Evolutionary conservation across 768 basidiomycete species (phyloP).

Genomic region (Auricularia auricula-judae): DNA sequence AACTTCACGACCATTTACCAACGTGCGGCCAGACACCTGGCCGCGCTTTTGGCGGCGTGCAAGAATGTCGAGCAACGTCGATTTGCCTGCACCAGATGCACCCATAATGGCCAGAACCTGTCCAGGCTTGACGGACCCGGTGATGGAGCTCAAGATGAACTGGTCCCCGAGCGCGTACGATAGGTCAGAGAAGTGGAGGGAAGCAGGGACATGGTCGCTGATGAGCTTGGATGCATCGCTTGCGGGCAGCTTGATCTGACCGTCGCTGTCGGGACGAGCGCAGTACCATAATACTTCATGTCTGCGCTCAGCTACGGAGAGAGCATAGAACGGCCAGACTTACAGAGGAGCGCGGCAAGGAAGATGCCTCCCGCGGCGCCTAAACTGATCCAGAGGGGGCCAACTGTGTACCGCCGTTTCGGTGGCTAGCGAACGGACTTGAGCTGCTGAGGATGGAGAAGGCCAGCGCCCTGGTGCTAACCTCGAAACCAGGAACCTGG

Average conservation of each 20-base stretch:
- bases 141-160: constrained; percentile 67
- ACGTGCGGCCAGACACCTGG: constrained; percentile 53
- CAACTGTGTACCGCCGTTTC: constrained; percentile 70
- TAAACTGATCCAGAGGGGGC: constrained; percentile 66
- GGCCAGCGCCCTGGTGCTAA: constrained; percentile 20
- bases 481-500: constrained; percentile 87
- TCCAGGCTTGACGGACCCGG: constrained; percentile 77
- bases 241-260: constrained; percentile 67
- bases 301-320: background rate
- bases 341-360: constrained; percentile 52
- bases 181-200: constrained; percentile 80
- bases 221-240: constrained; percentile 75
- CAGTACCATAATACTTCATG: constrained; percentile 78
- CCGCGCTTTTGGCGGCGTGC: constrained; percentile 86
- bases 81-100: constrained; percentile 92
- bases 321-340: constrained; percentile 5
- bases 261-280: constrained; percentile 50
- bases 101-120: constrained; percentile 96
- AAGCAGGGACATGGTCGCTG: constrained; percentile 90
- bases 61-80: constrained; percentile 91
- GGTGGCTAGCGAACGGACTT: constrained; percentile 38
- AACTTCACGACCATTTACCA: constrained; percentile 80
- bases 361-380: constrained; percentile 71
- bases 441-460: background rate
- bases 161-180: constrained; percentile 64